Evolutionary conservation across 305 asterid species (phyloP), one percentile per base, ranked within the genome.

Genomic region (Rubia occidens): DNA sequence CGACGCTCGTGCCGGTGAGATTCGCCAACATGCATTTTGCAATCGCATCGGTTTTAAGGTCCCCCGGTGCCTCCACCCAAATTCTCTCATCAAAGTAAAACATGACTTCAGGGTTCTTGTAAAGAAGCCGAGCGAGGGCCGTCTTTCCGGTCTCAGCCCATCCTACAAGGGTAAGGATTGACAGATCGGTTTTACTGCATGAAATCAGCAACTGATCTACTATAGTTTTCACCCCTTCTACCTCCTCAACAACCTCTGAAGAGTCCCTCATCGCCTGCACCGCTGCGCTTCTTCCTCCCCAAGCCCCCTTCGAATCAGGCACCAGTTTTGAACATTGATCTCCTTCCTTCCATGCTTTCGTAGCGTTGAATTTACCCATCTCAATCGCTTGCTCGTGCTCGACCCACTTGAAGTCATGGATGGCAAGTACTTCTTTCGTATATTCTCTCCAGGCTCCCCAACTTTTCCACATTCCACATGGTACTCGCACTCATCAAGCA

Each of bases 141-240:
- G 78, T 70, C 64, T 77, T 77, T 17, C 78, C 81, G 4, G 42
- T 39, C 32, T 75, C 81, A 7, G 64, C 67, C 76, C 62, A 70
- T 21, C 78, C 78, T 8, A 73, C 68, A 9, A 77, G 39, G 63
- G 69, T 64, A 24, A 73, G 14, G 13, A 73, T 62, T 0, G 53
- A 44, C 56, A 77, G 37, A 51, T 56, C 75, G 5, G 11, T 53
- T 4, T 69, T 72, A 37, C 69, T 64, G 20, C 26, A 72, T 15
- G 29, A 44, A 17, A 14, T 6, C 6, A 73, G 24, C 20, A 77
- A 15, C 15, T 24, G 2, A 5, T 49, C 18, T 1, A 35, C 44
- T 2, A 77, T 11, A 7, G 10, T 65, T 11, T 43, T 11, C 37
- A 58, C 42, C 18, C 64, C 75, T 58, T n/a, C 5, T 5, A 3